Percentiles rank a stretch among this genome's conserved stretches.
phyloP scores from a whole-genome alignment of 805 yeast genomes.

The Monosporozyma aerobia region DNA sequence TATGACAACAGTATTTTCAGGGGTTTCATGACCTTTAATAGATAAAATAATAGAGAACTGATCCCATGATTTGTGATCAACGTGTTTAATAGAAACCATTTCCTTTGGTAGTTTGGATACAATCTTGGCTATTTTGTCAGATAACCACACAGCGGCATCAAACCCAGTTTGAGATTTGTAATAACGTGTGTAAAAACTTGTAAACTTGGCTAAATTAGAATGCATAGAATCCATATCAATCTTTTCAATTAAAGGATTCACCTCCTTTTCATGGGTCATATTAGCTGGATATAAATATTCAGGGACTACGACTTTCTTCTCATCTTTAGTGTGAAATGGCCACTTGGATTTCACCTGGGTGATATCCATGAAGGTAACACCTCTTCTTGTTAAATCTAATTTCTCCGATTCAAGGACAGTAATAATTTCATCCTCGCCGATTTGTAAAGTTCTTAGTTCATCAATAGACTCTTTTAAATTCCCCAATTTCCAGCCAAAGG shows the following conservation, averaged over 20 bases:
- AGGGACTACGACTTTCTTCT: constrained; percentile 20
- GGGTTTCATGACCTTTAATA: constrained; percentile 40
- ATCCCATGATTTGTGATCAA: constrained; percentile 62
- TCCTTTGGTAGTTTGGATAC: constrained; percentile 22
- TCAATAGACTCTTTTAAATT: not conserved
- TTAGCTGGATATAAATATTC: constrained; percentile 43
- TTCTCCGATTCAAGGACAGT: constrained; percentile 36
- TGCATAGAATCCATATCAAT: constrained; percentile 43
- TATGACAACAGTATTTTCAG: constrained; percentile 49
- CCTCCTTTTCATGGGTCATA: constrained; percentile 31
- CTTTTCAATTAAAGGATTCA: constrained; percentile 33
- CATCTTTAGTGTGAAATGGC: constrained; percentile 15
- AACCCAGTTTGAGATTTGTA: constrained; percentile 65
- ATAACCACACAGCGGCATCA: constrained; percentile 65
- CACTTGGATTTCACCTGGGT: constrained; percentile 31
- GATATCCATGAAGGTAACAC: constrained; percentile 54
- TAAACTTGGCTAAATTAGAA: constrained; percentile 48
- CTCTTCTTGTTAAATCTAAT: constrained; percentile 36
- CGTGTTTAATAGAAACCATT: constrained; percentile 37
- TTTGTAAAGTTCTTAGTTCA: constrained; percentile 17
- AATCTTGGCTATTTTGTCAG: constrained; percentile 34
- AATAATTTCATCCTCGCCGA: constrained; percentile 17
- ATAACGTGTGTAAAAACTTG: constrained; percentile 67
- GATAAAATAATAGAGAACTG: constrained; percentile 69
- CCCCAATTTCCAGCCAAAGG: not conserved